phyloP scores from a whole-genome alignment of 768 basidiomycete species.

The Grammothele lineata region DNA sequence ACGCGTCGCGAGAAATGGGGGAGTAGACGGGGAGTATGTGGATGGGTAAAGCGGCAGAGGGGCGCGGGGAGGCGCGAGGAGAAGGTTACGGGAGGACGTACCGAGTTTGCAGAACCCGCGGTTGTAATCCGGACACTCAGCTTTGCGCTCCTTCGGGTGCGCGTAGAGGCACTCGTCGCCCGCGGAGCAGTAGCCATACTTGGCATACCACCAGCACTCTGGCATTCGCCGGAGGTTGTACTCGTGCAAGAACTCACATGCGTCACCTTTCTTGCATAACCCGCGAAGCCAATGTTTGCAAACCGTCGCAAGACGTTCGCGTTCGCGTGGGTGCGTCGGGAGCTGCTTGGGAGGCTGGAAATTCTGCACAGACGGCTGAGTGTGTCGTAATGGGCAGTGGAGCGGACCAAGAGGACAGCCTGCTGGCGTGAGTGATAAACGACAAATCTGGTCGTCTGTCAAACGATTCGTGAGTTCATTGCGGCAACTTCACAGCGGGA shows the following conservation, averaged over 20 bases:
- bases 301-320: conserved; percentile 84
- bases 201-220: conserved; percentile 98
- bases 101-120: conserved; percentile 94
- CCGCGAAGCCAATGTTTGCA: conserved; percentile 99
- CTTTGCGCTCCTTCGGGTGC: conserved; percentile 85
- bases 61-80: too few species aligned
- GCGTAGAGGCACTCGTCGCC: conserved; percentile 98
- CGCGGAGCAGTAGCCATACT: conserved; percentile 95
- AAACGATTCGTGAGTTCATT: conserved; percentile 4
- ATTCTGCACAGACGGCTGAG: conserved; percentile 80
- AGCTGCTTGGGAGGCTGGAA: conserved; percentile 84
- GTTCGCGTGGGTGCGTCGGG: conserved; percentile 78
- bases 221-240: conserved; percentile 98
- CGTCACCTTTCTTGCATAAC: conserved; percentile 96
- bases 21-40: background rate
- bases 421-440: conserved; percentile 70
- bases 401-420: conserved; percentile 91
- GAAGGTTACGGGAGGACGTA: conserved; percentile 23
- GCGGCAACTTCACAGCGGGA: too few species aligned
- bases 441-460: conserved; percentile 92
- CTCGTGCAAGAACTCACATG: conserved; percentile 98
- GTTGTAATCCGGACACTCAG: conserved; percentile 94
- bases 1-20: background rate
- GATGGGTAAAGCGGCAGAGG: background rate
- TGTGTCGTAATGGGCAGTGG: conserved; percentile 90